These are phyloP conservation scores for Aspergillus diversus DNA, from an alignment of 495 filamentous ascomycete genomes.

Conservation along the genomic window DNA sequence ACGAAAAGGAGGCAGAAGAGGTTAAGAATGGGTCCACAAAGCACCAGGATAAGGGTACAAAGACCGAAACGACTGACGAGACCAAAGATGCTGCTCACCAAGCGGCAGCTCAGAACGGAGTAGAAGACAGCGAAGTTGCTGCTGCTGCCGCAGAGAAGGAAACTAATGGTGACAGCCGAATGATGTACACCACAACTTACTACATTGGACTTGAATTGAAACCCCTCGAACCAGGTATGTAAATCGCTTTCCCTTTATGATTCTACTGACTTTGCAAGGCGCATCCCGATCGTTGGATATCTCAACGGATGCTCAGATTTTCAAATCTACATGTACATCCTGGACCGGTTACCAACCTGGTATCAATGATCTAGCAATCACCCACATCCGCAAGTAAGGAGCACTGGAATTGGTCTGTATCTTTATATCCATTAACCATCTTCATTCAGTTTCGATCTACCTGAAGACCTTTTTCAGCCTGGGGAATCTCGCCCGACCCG, in stretches of 20 bases:
- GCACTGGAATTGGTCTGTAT: neutral
- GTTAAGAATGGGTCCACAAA: slow-evolving; percentile 73
- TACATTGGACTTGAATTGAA: slow-evolving; percentile 80
- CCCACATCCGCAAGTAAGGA: slow-evolving; percentile 75
- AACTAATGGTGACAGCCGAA: slow-evolving; percentile 40
- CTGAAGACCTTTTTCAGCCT: slow-evolving; percentile 82
- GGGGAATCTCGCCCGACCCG: slow-evolving; percentile 74
- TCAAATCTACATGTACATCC: slow-evolving; percentile 68
- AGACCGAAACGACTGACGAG: slow-evolving; percentile 62
- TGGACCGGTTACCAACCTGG: slow-evolving; percentile 68
- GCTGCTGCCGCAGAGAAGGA: slow-evolving; percentile 47
- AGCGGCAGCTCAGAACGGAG: slow-evolving; percentile 51
- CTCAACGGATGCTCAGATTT: slow-evolving; percentile 72
- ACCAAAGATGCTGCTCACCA: slow-evolving; percentile 58
- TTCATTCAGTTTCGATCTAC: slow-evolving; percentile 72
- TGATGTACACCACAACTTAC: slow-evolving; percentile 82
- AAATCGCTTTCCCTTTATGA: slow-evolving; percentile 19
- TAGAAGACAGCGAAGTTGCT: slow-evolving; percentile 48
- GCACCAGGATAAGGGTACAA: slow-evolving; percentile 64
- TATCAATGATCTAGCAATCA: slow-evolving; percentile 68
- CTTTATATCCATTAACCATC: slow-evolving; percentile 22
- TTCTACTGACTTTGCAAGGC: slow-evolving; percentile 42
- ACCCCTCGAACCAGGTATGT: slow-evolving; percentile 38
- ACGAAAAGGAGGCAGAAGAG: slow-evolving; percentile 68
- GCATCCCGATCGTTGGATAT: slow-evolving; percentile 61